Evolutionary conservation across 1,284 basidiomycete genomes (phyloP).

Genomic region (Apiotrichum porosum): DNA sequence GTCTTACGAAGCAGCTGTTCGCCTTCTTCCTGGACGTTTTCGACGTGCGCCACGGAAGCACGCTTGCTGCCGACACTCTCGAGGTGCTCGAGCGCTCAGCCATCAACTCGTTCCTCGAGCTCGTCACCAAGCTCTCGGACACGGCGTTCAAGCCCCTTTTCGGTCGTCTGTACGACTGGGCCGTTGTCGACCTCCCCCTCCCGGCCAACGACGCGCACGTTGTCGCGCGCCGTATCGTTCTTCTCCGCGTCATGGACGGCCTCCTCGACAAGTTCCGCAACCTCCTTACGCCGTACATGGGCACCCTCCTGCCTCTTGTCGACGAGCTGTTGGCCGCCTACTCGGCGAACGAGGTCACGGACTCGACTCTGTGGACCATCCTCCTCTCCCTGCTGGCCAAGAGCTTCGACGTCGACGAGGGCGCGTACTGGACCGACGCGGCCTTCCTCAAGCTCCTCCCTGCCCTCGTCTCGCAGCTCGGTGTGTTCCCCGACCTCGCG

Average conservation of each 20-base stretch:
- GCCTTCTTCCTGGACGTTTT: conserved; percentile 78
- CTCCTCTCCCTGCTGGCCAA: conserved; percentile 63
- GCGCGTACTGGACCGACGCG: conserved; percentile 83
- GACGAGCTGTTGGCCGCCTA: conserved; percentile 61
- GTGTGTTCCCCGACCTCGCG: conserved; percentile 24
- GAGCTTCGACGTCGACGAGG: conserved; percentile 73
- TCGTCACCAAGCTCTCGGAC: conserved; percentile 92
- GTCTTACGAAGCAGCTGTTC: conserved; percentile 68
- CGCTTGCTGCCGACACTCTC: conserved; percentile 37
- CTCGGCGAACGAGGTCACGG: conserved; percentile 29
- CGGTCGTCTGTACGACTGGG: conserved; percentile 92
- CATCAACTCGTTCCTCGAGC: conserved; percentile 72
- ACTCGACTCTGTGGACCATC: conserved; percentile 59
- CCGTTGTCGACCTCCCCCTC: conserved; percentile 59
- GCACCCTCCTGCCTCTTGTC: conserved; percentile 66
- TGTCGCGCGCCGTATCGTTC: conserved; percentile 56
- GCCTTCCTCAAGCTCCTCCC: conserved; percentile 62
- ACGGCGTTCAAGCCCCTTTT: conserved; percentile 87
- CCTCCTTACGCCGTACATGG: conserved; percentile 86
- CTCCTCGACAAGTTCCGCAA: conserved; percentile 82
- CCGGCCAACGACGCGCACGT: conserved; percentile 27
- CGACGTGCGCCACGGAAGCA: conserved; percentile 54
- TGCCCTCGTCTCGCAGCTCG: conserved; percentile 62
- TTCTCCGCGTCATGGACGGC: conserved; percentile 66
- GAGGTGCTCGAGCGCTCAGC: conserved; percentile 49